Conservation (phyloP, 176 grass and related monocot genomes). For the Carex scoparia region DNA sequence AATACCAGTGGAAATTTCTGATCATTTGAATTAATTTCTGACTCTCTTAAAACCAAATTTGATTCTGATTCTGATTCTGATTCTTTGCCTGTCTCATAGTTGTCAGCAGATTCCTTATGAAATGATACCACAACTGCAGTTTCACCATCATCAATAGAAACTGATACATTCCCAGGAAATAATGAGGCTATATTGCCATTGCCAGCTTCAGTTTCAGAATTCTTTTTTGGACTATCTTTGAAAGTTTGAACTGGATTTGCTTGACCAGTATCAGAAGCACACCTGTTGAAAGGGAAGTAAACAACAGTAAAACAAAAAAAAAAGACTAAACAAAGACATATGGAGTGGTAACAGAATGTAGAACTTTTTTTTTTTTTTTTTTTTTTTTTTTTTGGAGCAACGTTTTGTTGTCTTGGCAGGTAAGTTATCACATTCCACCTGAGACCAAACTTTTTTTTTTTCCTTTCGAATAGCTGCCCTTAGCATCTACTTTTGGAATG, state of each 20-base stretch:
- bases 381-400: neutral
- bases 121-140: conserved; percentile 96
- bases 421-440: neutral
- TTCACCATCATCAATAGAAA: conserved; percentile 98
- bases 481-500: neutral
- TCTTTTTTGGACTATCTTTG: conserved; percentile 27
- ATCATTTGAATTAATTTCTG: conserved; percentile 10
- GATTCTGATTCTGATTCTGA: conserved; percentile 16
- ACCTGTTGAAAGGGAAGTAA: conserved; percentile 45
- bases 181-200: conserved; percentile 35
- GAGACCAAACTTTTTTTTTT: neutral
- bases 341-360: neutral
- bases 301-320: conserved; percentile 23
- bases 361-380: neutral
- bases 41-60: conserved; percentile 25
- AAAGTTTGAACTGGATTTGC: conserved; percentile 35
- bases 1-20: conserved; percentile 31
- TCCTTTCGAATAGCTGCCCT: neutral
- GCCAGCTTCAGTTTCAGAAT: conserved; percentile 38
- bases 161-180: conserved; percentile 78
- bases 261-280: conserved; percentile 30
- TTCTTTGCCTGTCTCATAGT: conserved; percentile 28
- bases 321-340: neutral
- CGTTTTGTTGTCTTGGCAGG: neutral
- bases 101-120: conserved; percentile 40